These are phyloP conservation scores for Citrullus mucosospermus DNA, from an alignment of 306 rosid species.

Conservation along the genomic window DNA sequence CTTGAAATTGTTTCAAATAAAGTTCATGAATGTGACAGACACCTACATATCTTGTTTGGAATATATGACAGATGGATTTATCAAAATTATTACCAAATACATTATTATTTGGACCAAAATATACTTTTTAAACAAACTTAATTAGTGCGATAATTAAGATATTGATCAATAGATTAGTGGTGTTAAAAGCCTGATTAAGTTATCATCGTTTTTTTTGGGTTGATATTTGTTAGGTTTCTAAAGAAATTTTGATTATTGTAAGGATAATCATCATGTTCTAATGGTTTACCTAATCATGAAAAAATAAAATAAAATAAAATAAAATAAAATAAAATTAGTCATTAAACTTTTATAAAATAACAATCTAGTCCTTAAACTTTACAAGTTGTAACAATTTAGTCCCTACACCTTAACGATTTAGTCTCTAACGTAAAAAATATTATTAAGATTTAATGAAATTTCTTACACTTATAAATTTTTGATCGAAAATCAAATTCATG, in stretches of 20 bases:
- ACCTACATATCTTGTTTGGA: constrained; percentile 5
- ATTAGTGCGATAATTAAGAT: not conserved
- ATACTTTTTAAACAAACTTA: not conserved
- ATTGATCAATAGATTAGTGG: not conserved
- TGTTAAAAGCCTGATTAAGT: not conserved
- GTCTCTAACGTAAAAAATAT: too few relatives aligned
- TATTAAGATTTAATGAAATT: too few relatives aligned
- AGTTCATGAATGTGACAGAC: constrained; percentile 4
- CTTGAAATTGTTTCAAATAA: not conserved
- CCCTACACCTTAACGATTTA: too few relatives aligned
- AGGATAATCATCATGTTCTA: not conserved
- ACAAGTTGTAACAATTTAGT: too few relatives aligned
- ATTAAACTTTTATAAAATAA: too few relatives aligned
- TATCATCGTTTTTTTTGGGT: too few relatives aligned
- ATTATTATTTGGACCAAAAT: not conserved
- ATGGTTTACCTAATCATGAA: not conserved
- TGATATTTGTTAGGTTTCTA: not conserved
- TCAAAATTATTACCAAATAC: not conserved
- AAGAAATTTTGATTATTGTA: not conserved
- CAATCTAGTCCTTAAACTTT: too few relatives aligned
- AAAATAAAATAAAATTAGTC: too few relatives aligned
- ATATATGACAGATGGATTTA: constrained; percentile 5
- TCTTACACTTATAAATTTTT: too few relatives aligned
- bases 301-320: too few relatives aligned
- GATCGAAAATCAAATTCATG: too few relatives aligned